phyloP scores from a whole-genome alignment of 169 alveolate species.

The Eimeria falciformis region DNA sequence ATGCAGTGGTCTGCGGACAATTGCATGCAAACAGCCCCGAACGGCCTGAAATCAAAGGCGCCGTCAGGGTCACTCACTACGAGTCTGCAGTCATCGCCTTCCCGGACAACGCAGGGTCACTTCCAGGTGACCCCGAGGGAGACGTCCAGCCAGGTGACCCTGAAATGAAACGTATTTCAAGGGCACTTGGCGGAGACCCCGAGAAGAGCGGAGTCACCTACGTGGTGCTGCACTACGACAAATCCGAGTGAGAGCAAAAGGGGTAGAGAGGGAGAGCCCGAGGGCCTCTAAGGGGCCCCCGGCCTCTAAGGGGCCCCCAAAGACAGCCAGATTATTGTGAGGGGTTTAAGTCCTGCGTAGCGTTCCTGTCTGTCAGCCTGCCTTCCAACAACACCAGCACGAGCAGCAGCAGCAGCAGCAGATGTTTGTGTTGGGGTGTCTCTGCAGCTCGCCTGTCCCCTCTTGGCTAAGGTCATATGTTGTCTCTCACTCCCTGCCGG shows the following conservation, averaged over 20 bases:
- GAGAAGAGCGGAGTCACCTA: conserved; percentile 18
- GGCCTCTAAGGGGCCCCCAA: not conserved
- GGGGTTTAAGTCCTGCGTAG: no score
- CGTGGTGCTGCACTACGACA: conserved; percentile 65
- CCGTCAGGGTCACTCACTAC: conserved; percentile 20
- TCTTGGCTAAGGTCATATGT: conserved; percentile 37
- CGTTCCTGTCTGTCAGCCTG: not conserved
- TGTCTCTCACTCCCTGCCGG: conserved; percentile 23
- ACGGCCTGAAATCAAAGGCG: conserved; percentile 3
- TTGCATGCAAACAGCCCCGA: conserved; percentile 51
- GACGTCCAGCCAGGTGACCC: not conserved
- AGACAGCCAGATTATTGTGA: no score
- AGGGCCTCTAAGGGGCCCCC: not conserved
- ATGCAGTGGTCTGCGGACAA: conserved; percentile 68
- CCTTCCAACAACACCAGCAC: not conserved
- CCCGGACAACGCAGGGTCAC: conserved; percentile 25
- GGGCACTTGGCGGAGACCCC: conserved; percentile 3
- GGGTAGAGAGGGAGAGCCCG: not conserved
- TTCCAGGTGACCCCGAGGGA: not conserved
- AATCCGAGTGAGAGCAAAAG: conserved; percentile 3
- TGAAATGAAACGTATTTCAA: not conserved
- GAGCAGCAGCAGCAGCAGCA: conserved; percentile 30
- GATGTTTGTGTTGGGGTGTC: not conserved
- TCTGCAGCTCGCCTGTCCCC: conserved; percentile 65
- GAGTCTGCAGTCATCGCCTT: conserved; percentile 22